Conservation (phyloP, 805 yeast genomes). For the Ogataea haglerorum region DNA sequence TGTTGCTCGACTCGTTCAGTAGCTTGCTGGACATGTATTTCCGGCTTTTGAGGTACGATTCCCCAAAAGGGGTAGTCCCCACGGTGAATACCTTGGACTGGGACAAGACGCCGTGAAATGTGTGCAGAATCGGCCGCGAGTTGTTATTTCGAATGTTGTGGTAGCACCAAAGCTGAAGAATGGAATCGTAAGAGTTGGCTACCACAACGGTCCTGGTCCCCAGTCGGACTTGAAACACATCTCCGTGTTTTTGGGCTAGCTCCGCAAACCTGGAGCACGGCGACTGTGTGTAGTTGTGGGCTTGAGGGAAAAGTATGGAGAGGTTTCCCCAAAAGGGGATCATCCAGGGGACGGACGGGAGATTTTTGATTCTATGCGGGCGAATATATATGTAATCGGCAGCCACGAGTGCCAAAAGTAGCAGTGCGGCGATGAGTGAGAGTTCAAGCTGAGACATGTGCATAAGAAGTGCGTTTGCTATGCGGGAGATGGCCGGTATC, state of each 20-base stretch:
- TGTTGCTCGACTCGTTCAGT: slow-evolving; percentile 34
- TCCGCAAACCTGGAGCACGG: slow-evolving; percentile 48
- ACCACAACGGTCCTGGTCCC: slow-evolving; percentile 58
- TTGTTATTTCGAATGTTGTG: slow-evolving; percentile 48
- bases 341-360: slow-evolving; percentile 18
- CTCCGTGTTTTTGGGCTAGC: slow-evolving; percentile 44
- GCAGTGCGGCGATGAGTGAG: no score
- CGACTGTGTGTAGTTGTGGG: slow-evolving; percentile 16
- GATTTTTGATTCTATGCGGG: slow-evolving; percentile 17
- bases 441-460: neutral
- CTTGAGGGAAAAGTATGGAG: slow-evolving; percentile 25
- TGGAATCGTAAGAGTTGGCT: slow-evolving; percentile 61
- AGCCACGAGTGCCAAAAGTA: neutral
- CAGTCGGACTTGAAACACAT: slow-evolving; percentile 58
- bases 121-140: slow-evolving; percentile 64
- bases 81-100: slow-evolving; percentile 55
- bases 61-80: slow-evolving; percentile 62
- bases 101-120: slow-evolving; percentile 64
- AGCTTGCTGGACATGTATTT: slow-evolving; percentile 47
- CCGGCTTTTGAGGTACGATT: slow-evolving; percentile 43
- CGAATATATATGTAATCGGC: slow-evolving; percentile 8
- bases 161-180: slow-evolving; percentile 49
- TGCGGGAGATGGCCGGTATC: neutral
- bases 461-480: neutral
- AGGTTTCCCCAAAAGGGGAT: slow-evolving; percentile 30